phyloP scores from a whole-genome alignment of 2,329 filamentous ascomycete genomes.

The Colletotrichum eleusines region DNA sequence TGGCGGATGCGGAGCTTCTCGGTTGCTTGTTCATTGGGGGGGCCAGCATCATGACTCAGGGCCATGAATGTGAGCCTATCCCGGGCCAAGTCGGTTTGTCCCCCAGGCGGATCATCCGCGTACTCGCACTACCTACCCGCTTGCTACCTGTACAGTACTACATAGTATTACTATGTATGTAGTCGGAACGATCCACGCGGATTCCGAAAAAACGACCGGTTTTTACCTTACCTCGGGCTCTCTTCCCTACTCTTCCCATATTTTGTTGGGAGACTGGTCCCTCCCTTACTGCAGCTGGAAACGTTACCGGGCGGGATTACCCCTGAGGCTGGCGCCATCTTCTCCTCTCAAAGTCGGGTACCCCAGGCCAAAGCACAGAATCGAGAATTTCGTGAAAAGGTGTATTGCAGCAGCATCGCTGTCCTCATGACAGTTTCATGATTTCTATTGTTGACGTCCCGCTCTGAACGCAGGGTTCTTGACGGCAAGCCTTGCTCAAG shows the following conservation, averaged over 20 bases:
- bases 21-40: slow-evolving; percentile 11
- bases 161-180: too few relatives aligned
- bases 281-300: neutral
- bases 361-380: neutral
- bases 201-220: too few relatives aligned
- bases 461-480: neutral
- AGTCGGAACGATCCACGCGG: too few relatives aligned
- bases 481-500: neutral
- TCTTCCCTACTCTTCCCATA: too few relatives aligned
- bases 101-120: slow-evolving; percentile 23
- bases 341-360: slow-evolving; percentile 8
- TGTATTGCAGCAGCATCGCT: neutral
- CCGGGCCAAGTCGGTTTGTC: slow-evolving; percentile 8
- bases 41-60: slow-evolving; percentile 31
- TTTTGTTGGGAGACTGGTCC: slow-evolving; percentile 23
- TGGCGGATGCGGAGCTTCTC: slow-evolving; percentile 18
- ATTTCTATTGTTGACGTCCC: neutral
- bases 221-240: too few relatives aligned
- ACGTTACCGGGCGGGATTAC: slow-evolving; percentile 15
- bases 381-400: slow-evolving; percentile 2
- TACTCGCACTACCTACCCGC: neutral
- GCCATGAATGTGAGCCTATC: neutral
- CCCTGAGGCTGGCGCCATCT: slow-evolving; percentile 15
- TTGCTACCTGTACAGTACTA: too few relatives aligned
- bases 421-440: neutral